phyloP scores from a whole-genome alignment of 192 early-diverging fungal genomes.

The Bifiguratus adelaidae region DNA sequence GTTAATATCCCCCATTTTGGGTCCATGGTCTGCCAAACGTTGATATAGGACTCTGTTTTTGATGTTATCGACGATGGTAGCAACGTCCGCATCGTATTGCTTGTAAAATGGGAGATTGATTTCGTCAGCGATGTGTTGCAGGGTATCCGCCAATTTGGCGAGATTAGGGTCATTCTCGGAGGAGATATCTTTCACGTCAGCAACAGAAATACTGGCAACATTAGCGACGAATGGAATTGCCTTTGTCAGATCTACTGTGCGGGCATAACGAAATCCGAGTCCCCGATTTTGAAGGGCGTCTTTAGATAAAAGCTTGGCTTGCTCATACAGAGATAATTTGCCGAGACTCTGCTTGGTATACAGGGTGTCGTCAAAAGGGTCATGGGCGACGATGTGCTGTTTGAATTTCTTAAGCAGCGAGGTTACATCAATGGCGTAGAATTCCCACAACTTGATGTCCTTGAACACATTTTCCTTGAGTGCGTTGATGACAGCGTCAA shows the following conservation, averaged over 20 bases:
- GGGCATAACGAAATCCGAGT: constrained; percentile 43
- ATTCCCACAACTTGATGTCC: constrained; percentile 78
- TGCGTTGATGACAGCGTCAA: constrained; percentile 51
- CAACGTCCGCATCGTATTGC: constrained; percentile 71
- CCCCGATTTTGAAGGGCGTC: constrained; percentile 17
- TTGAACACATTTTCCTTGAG: constrained; percentile 41
- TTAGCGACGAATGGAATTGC: constrained; percentile 38
- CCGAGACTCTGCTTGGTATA: constrained; percentile 23
- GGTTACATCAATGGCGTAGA: constrained; percentile 67
- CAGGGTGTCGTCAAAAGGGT: background rate
- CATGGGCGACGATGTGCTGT: constrained; percentile 23
- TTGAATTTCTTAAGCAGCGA: constrained; percentile 24
- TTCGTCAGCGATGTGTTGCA: constrained; percentile 65
- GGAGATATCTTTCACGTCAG: too few relatives aligned
- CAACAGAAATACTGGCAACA: background rate
- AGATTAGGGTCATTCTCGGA: too few relatives aligned
- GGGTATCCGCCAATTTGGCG: constrained; percentile 23
- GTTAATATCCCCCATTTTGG: constrained; percentile 67
- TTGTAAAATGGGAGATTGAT: constrained; percentile 82
- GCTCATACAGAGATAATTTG: constrained; percentile 29
- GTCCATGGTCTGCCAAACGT: constrained; percentile 80
- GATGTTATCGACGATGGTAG: constrained; percentile 59
- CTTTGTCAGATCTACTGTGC: constrained; percentile 29
- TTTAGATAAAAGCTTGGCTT: constrained; percentile 25
- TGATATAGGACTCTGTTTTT: constrained; percentile 73